These are phyloP conservation scores for Marvania coccoides DNA, from an alignment of 139 green algal species.

Conservation along the genomic window DNA sequence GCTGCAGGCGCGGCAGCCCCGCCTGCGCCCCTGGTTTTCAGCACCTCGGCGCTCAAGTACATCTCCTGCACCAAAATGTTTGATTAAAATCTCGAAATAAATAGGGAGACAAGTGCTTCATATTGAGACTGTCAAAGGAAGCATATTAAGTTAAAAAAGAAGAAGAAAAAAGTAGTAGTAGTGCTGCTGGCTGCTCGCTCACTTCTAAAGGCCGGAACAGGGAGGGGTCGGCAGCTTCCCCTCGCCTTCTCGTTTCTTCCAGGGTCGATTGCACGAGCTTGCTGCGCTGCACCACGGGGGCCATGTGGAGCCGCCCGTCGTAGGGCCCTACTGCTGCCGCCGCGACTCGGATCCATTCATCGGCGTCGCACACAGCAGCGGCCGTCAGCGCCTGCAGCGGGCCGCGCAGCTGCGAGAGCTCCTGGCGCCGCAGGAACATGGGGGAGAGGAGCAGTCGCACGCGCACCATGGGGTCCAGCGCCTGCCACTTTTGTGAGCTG, in stretches of 20 bases:
- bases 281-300: neutral
- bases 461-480: slow-evolving; percentile 20
- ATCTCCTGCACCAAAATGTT: slow-evolving; percentile 15
- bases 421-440: slow-evolving; percentile 12
- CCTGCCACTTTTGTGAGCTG: slow-evolving; percentile 16
- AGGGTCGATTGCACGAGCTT: slow-evolving; percentile 11
- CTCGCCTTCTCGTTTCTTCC: neutral
- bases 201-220: slow-evolving; percentile 22
- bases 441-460: slow-evolving; percentile 21
- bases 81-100: too few relatives aligned
- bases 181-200: too few relatives aligned
- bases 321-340: slow-evolving; percentile 15
- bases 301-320: slow-evolving; percentile 22
- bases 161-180: too few relatives aligned
- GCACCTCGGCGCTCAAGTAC: slow-evolving; percentile 18
- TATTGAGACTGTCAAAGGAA: neutral
- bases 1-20: neutral
- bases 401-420: slow-evolving; percentile 11
- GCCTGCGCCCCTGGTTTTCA: neutral
- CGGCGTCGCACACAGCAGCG: neutral
- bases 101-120: neutral
- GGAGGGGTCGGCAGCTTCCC: neutral
- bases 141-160: too few relatives aligned
- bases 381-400: slow-evolving; percentile 7
- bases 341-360: slow-evolving; percentile 28